These are phyloP conservation scores for Solanum pimpinellifolium DNA, from an alignment of 257 asterid species.

Conservation along the genomic window DNA sequence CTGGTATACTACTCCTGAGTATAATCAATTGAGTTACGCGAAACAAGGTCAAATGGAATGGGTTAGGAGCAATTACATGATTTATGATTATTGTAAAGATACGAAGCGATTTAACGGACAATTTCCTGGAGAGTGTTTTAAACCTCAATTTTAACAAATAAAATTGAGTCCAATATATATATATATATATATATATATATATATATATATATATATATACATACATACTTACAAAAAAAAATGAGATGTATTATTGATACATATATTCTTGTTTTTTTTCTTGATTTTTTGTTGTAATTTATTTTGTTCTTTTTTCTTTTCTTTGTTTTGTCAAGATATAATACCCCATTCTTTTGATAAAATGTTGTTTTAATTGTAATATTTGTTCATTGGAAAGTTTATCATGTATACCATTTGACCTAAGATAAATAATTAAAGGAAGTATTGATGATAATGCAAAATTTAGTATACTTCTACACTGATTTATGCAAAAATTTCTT, in stretches of 20 bases:
- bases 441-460: not conserved
- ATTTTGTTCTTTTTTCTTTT: not conserved
- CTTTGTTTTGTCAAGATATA: not conserved
- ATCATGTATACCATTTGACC: not conserved
- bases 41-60: conserved; percentile 24
- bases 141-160: conserved; percentile 18
- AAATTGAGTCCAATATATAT: not conserved
- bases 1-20: conserved; percentile 28
- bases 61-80: conserved; percentile 30
- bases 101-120: conserved; percentile 22
- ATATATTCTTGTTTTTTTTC: not conserved
- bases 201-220: not conserved
- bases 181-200: not conserved
- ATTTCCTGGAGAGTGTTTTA: conserved; percentile 49
- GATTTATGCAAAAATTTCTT: not conserved
- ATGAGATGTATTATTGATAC: not conserved
- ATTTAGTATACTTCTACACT: not conserved
- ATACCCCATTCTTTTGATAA: not conserved
- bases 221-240: not conserved
- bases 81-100: conserved; percentile 64
- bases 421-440: not conserved
- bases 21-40: conserved; percentile 16
- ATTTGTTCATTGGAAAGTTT: not conserved
- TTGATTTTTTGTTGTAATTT: not conserved
- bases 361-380: not conserved